Base-by-base conservation (phyloP, 78 protist genomes). In the Protostelium mycophagum region DNA sequence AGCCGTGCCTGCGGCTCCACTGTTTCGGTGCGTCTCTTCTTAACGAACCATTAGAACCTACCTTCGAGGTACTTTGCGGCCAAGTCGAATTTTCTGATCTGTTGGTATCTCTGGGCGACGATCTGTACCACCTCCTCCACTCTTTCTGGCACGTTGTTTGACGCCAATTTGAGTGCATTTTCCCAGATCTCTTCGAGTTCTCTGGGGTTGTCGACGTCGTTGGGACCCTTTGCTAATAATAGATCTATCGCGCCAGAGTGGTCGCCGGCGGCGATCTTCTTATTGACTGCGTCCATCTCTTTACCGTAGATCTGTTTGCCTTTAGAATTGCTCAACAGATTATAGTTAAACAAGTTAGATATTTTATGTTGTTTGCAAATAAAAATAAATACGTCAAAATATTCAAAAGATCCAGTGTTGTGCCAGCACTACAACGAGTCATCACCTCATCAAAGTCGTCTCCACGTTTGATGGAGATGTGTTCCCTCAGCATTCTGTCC, bases 261-360 rank as follows among this genome's bases (percentile, higher is more conserved):
- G 39, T 35, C 87, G 0, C 0, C 25, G 51, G 84, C 34, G 35
- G 31, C 35, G 73, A 86, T 37, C 35, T 88, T 1, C 86, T 35
- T n/a, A 28, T 94, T 85, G 92, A 91, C 92, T 84, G 89, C 91
- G 63, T 96, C 96, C 83, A 96, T 91, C 10, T 96, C 96, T 28
- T 36, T 5, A 23, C 35, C 0, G 90, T 89, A 91, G 35, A 94
- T 93, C 36, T 94, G 94, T 29, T 0, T 28, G 28, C 84, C 90
- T 39, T 90, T 96, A 86, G 38, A 90, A 85, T 35, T 1, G 34
- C 63, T n/a, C 87, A 88, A 94, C 25, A 34, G 89, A 35, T n/a
- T n/a, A n/a, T n/a, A n/a, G n/a, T n/a, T n/a, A n/a, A n/a, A n/a
- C n/a, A n/a, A n/a, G n/a, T n/a, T n/a, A n/a, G n/a, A n/a, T n/a